A percentile compares a stretch with the other conserved stretches of the same genome.
These are phyloP conservation scores for Rutstroemia sydowiana DNA, from an alignment of 2,329 filamentous ascomycete species.

Conservation along the genomic window DNA sequence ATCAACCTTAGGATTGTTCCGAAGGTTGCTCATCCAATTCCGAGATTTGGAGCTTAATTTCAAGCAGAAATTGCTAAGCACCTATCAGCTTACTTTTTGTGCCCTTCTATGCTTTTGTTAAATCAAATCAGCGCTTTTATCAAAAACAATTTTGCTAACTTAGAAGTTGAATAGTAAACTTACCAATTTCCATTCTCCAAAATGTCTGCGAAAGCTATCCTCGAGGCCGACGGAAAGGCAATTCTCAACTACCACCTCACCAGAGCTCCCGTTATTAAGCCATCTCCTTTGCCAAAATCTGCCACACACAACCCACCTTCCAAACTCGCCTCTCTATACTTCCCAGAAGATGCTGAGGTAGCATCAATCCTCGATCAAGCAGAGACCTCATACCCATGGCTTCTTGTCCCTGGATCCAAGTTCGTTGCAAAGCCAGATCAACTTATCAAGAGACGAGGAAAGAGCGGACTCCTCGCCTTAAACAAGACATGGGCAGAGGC, in stretches of 20 bases:
- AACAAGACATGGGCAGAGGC: slow-evolving; percentile 98
- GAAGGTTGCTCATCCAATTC: background rate
- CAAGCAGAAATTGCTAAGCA: background rate
- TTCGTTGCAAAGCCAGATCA: slow-evolving; percentile 99
- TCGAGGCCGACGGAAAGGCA: slow-evolving; percentile 99
- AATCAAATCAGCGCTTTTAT: background rate
- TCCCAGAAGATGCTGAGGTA: slow-evolving; percentile 80
- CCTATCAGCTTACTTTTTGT: background rate
- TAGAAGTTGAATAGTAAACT: slow-evolving; percentile 5
- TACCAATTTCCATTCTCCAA: slow-evolving; percentile 30
- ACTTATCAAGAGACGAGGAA: slow-evolving; percentile 98
- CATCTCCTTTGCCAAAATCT: slow-evolving; percentile 78
- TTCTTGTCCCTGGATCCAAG: slow-evolving; percentile 73
- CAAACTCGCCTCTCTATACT: slow-evolving; percentile 86
- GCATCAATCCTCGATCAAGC: slow-evolving; percentile 86
- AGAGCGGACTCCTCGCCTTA: slow-evolving; percentile 91
- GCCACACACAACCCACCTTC: slow-evolving; percentile 87
- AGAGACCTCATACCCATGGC: slow-evolving; percentile 94
- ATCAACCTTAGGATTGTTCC: background rate
- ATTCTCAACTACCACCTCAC: slow-evolving; percentile 99
- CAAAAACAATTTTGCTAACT: background rate
- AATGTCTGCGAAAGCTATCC: slow-evolving; percentile 95
- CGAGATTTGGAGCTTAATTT: background rate
- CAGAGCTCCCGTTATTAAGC: slow-evolving; percentile 94
- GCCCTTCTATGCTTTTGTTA: background rate